Evolutionary conservation across 345 rosid genomes (phyloP).

Genomic region (Melaleuca quinquenervia): DNA sequence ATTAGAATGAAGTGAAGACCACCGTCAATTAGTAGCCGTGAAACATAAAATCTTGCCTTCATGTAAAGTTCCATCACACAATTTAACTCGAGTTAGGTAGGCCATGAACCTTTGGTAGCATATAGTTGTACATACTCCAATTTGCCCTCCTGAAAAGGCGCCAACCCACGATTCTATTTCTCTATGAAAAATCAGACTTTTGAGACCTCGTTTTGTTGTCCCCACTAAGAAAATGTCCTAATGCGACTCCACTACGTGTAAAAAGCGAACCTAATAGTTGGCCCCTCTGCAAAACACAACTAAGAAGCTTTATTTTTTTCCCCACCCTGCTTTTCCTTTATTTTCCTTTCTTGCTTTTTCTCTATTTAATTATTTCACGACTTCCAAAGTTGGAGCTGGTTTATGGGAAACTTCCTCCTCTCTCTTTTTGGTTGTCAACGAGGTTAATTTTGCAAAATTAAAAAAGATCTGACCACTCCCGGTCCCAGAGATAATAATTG

Average conservation of each 20-base stretch:
- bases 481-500: not conserved
- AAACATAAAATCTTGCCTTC: not conserved
- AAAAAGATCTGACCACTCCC: not conserved
- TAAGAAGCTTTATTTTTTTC: not conserved
- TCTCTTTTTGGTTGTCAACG: not conserved
- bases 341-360: not conserved
- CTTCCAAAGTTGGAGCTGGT: not conserved
- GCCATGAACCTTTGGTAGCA: not conserved
- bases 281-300: conserved; percentile 6
- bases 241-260: conserved; percentile 28
- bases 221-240: conserved; percentile 7
- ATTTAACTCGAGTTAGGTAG: not conserved
- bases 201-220: not conserved
- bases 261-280: conserved; percentile 17
- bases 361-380: not conserved
- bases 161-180: not conserved
- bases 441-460: not conserved
- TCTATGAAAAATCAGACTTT: not conserved
- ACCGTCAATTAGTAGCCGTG: not conserved
- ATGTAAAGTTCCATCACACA: not conserved
- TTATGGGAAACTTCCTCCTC: not conserved
- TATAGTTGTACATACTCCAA: not conserved
- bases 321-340: not conserved
- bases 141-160: not conserved
- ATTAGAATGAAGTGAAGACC: not conserved